phyloP scores from a whole-genome alignment of 2,329 filamentous ascomycete genomes.

The Curvularia hawaiiensis region DNA sequence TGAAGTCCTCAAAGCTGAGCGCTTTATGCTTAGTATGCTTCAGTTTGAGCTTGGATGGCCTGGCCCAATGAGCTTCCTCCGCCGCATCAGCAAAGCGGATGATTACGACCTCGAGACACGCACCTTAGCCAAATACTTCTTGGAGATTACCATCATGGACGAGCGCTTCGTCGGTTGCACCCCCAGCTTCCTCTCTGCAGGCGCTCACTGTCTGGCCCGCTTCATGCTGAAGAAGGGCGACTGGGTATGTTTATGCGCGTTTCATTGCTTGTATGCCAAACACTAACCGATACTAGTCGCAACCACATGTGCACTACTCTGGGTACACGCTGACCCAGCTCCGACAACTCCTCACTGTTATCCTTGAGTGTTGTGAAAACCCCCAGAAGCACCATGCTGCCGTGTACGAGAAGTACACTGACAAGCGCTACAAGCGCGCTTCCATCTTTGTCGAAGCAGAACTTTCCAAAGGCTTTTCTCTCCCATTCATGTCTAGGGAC shows the following conservation, averaged over 20 bases:
- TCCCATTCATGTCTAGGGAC: constrained; percentile 50
- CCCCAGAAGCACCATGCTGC: constrained; percentile 82
- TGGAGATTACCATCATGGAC: constrained; percentile 97
- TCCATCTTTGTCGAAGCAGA: constrained; percentile 80
- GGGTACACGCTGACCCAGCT: constrained; percentile 90
- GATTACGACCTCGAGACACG: constrained; percentile 96
- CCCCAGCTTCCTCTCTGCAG: constrained; percentile 88
- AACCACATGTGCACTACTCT: constrained; percentile 87
- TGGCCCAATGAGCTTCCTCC: constrained; percentile 98
- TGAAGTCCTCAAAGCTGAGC: constrained; percentile 95
- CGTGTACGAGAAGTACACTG: constrained; percentile 90
- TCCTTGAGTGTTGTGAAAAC: constrained; percentile 86
- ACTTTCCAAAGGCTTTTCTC: constrained; percentile 64
- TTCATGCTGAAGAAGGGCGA: constrained; percentile 88
- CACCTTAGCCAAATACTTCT: constrained; percentile 95
- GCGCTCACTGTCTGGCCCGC: constrained; percentile 88
- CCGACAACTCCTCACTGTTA: constrained; percentile 73
- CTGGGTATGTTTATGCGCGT: constrained; percentile 70
- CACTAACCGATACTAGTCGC: constrained; percentile 63
- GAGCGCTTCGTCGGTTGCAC: constrained; percentile 93
- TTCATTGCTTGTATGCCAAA: background rate
- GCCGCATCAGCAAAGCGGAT: constrained; percentile 96
- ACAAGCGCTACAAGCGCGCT: constrained; percentile 84
- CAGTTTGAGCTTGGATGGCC: constrained; percentile 96
- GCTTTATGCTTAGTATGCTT: constrained; percentile 97